Evolutionary conservation across 2,329 filamentous ascomycete species (phyloP), one percentile per base, ranked within the genome.

Genomic region (Paracamarosporium sp.): DNA sequence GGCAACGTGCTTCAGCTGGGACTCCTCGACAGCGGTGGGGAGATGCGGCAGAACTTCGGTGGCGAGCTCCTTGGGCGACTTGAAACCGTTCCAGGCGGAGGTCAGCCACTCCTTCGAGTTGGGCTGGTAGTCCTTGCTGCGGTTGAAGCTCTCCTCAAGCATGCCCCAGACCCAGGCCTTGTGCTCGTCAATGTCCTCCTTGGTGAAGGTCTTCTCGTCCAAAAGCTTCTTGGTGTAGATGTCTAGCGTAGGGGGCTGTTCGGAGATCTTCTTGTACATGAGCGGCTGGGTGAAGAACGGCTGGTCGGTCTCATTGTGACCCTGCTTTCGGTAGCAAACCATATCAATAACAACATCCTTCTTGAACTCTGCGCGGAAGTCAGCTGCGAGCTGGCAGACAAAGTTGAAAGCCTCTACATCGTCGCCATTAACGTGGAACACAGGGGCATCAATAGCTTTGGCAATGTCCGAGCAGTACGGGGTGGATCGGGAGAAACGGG

Each of bases 151-250:
- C 79, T 98, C 94, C 74, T 97, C 94, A 56, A 99, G 85, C 93
- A 98, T 98, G 61, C 91, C 91, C 95, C 94, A 99, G 59, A 98
- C 95, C 95, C 95, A 99, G 78, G 96, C 91, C 86, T 96, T 97
- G 85, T 99, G 95, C 84, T 99, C 95, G 57, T 99, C 94, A 59
- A 99, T 90, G 75, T 99, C 95, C 71, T 95, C 93, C 82, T 97
- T 94, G 67, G 92, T 97, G 82, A 99, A 99, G 53, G 91, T 96
- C 69, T 93, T 92, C 73, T 97, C 93, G 62, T 92, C 85, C 41
- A 97, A 84, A 53, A 99, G 88, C 84, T 97, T 91, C 73, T 96
- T 87, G 67, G 95, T 87, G 76, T 99, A 99, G 72, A 92, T 91
- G 75, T 96, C 90, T 58, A 99, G 88, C 76, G 95, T 91, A 44